Evolutionary conservation across 2,329 filamentous ascomycete species (phyloP), one percentile per base, ranked within the genome.

Genomic region (Claviceps paspali): DNA sequence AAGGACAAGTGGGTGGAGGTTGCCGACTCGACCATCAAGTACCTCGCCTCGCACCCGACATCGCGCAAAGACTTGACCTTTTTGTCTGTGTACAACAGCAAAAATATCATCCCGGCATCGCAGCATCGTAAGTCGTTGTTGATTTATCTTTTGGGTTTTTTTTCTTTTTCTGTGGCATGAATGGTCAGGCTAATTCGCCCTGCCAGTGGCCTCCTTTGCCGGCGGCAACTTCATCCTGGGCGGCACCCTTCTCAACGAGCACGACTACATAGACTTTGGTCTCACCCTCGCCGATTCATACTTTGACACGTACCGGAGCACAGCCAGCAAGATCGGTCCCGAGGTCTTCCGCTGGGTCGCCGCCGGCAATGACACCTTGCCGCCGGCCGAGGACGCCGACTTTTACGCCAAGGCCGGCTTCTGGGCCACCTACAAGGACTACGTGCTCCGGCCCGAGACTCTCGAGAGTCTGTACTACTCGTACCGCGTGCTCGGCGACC

Each of bases 391-490:
- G 3, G 51, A 59, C 43, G 64, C 73, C 1, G 85, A 84, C 3
- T 92, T 82, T 63, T 92, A 76, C 59, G 76, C 84, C 50, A 66
- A 59, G 0, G 60, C 63, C 26, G 50, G 61, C 21, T 40, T 40
- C 35, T 42, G 38, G 38, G 18, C 35, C 31, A 19, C 9, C 14
- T 28, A 21, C 18, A 29, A 24, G 0, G 49, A 55, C 4, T 93
- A 92, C 54, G 61, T 78, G 5, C 68, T 92, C 18, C 72, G 85
- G 0, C 80, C 84, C 1, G 85, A 92, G 57, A 82, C 87, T 3
- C 69, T 92, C 24, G 85, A 93, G 61, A 81, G 75, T 47, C 79
- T 79, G 56, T 93, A 92, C 66, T 91, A 93, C 55, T 82, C 85
- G 2, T 92, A 82, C 62, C 76, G 84, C 36, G 71, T 79, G 1